Percentiles rank a stretch among this genome's conserved stretches.
These are phyloP conservation scores for Gracilaria gracilis DNA, from an alignment of 23 red algal genomes.

Conservation along the genomic window DNA sequence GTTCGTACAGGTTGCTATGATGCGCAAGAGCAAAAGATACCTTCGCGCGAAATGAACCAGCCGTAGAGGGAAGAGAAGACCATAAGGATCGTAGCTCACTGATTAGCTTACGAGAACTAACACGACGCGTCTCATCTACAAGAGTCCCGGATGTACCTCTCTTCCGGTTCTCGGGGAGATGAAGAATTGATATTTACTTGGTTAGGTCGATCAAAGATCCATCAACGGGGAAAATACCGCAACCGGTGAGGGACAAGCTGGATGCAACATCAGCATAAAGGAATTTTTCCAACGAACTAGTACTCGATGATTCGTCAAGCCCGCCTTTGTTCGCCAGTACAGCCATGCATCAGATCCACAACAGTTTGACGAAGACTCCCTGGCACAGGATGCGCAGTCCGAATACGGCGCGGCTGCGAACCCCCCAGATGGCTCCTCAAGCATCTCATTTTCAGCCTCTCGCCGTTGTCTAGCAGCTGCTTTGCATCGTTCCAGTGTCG, in stretches of 20 bases:
- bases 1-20: constrained; percentile 43
- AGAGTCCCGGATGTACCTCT: constrained; percentile 20
- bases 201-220: constrained; percentile 60
- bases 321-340: constrained; percentile 72
- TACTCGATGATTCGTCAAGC: constrained; percentile 71
- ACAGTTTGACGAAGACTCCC: constrained; percentile 49
- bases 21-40: constrained; percentile 68
- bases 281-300: constrained; percentile 45
- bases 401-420: neutral
- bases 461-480: neutral
- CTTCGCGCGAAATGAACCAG: constrained; percentile 51
- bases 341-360: constrained; percentile 55
- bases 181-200: constrained; percentile 29
- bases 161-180: constrained; percentile 40
- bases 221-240: constrained; percentile 67
- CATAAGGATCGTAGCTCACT: constrained; percentile 59
- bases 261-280: constrained; percentile 69
- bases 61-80: constrained; percentile 56
- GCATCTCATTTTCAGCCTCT: constrained; percentile 17
- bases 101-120: constrained; percentile 63
- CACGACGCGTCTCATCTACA: constrained; percentile 67
- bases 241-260: constrained; percentile 58
- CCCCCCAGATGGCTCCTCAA: neutral
- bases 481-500: constrained; percentile 24
- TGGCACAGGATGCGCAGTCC: neutral